Evolutionary conservation across 768 basidiomycete genomes (phyloP).

Genomic region (Pisolithus albus): DNA sequence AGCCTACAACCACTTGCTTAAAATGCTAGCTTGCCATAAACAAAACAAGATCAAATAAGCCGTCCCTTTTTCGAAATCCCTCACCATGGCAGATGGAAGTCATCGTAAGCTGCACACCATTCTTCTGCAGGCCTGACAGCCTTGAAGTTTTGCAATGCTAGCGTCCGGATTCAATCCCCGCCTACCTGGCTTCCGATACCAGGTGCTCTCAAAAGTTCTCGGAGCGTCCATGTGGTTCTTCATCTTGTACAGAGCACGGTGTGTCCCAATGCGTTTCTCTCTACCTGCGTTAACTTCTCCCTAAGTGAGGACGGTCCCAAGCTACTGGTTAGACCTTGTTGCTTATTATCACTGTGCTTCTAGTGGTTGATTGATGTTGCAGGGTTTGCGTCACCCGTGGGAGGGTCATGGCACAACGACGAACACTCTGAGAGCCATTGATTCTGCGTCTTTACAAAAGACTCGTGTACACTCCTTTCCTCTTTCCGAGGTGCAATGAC

Average conservation of each 20-base stretch:
- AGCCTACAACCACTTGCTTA: no score
- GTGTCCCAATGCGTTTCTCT: slow-evolving; percentile 25
- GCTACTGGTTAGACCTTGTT: slow-evolving; percentile 44
- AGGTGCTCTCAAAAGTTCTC: slow-evolving; percentile 74
- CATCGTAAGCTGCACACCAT: slow-evolving; percentile 18
- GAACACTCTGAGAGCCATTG: slow-evolving; percentile 35
- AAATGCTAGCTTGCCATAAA: slow-evolving; percentile 8
- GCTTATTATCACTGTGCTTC: not conserved
- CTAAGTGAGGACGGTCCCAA: slow-evolving; percentile 76
- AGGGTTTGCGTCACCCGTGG: slow-evolving; percentile 63
- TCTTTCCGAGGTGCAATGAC: no score
- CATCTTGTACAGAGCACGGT: slow-evolving; percentile 95
- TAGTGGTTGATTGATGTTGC: slow-evolving; percentile 5
- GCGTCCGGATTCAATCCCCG: slow-evolving; percentile 86
- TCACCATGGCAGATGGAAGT: slow-evolving; percentile 27
- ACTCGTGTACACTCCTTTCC: not conserved
- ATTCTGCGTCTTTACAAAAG: slow-evolving; percentile 7
- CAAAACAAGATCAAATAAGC: slow-evolving; percentile 17
- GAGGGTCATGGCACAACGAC: slow-evolving; percentile 48
- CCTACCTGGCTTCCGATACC: slow-evolving; percentile 69
- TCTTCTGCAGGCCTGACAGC: not conserved
- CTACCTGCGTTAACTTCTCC: not conserved
- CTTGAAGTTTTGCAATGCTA: slow-evolving; percentile 17
- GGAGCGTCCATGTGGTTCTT: slow-evolving; percentile 99
- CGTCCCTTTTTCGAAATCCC: slow-evolving; percentile 13